phyloP scores from a whole-genome alignment of 768 basidiomycete species.

The Phlebiopsis gigantea region DNA sequence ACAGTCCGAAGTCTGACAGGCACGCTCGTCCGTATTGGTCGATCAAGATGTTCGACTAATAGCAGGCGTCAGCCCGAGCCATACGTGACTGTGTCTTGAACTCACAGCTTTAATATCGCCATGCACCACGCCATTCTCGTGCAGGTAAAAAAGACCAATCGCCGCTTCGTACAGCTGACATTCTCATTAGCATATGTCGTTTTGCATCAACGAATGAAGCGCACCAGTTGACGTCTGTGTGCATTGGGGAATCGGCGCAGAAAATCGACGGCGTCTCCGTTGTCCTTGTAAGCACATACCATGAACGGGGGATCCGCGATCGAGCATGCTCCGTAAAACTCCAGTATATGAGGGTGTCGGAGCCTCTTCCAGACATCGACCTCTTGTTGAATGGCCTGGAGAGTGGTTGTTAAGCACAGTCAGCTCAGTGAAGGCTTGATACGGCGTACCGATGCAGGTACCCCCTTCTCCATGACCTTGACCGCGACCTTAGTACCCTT shows the following conservation, averaged over 20 bases:
- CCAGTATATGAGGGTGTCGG: slow-evolving; percentile 9
- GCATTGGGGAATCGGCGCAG: slow-evolving; percentile 8
- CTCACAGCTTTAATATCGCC: slow-evolving; percentile 23
- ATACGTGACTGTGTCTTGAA: background rate
- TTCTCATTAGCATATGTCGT: background rate
- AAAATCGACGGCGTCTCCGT: slow-evolving; percentile 10
- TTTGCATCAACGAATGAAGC: background rate
- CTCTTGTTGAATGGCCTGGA: slow-evolving; percentile 7
- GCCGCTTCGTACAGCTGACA: slow-evolving; percentile 20
- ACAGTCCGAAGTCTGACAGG: slow-evolving; percentile 16
- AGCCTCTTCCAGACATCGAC: slow-evolving; percentile 9
- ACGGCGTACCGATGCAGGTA: background rate
- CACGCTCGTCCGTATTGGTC: slow-evolving; percentile 11
- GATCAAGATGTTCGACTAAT: slow-evolving; percentile 15
- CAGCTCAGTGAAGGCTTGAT: background rate
- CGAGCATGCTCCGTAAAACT: slow-evolving; percentile 10
- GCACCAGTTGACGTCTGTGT: slow-evolving; percentile 11
- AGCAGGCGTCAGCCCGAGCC: background rate
- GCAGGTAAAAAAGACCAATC: slow-evolving; percentile 19
- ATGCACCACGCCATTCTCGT: slow-evolving; percentile 19
- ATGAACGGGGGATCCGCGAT: slow-evolving; percentile 9
- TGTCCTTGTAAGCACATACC: slow-evolving; percentile 13
- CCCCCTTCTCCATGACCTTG: slow-evolving; percentile 2
- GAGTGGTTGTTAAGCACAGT: too few species aligned
- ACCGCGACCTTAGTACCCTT: slow-evolving; percentile 9